Evolutionary conservation across 2,329 filamentous ascomycete species (phyloP).

Genomic region (Exophiala alcalophila): DNA sequence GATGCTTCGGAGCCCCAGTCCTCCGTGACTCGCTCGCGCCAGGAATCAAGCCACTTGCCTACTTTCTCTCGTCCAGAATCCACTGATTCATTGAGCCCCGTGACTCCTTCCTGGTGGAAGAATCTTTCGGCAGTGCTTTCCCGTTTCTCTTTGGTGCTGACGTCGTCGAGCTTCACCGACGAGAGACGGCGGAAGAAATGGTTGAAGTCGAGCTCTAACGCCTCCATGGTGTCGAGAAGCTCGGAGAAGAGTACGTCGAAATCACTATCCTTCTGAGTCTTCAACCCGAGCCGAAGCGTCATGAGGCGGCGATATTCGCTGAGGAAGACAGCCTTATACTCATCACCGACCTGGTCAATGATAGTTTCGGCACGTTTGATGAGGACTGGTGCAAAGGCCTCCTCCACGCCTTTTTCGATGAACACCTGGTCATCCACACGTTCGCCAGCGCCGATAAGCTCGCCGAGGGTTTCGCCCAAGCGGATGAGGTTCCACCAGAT

Average conservation of each 20-base stretch:
- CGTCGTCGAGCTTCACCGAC: conserved; percentile 57
- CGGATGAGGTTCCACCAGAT: conserved; percentile 99
- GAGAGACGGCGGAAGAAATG: conserved; percentile 85
- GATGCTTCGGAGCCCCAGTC: conserved; percentile 62
- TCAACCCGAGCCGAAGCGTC: conserved; percentile 73
- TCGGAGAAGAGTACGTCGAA: conserved; percentile 81
- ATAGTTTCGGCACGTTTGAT: conserved; percentile 77
- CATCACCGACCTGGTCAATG: conserved; percentile 76
- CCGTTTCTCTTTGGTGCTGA: conserved; percentile 64
- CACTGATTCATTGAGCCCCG: conserved; percentile 57
- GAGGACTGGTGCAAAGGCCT: conserved; percentile 67
- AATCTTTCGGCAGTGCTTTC: conserved; percentile 67
- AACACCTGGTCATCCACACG: conserved; percentile 71
- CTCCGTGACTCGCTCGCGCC: conserved; percentile 67
- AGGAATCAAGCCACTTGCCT: conserved; percentile 76
- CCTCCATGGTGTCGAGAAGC: conserved; percentile 75
- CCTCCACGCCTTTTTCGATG: conserved; percentile 65
- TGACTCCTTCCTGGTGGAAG: conserved; percentile 72
- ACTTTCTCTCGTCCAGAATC: conserved; percentile 65
- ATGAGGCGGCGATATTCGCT: conserved; percentile 87
- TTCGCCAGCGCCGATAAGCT: conserved; percentile 75
- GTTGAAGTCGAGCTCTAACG: conserved; percentile 84
- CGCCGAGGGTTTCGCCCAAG: conserved; percentile 82
- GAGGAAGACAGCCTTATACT: conserved; percentile 84
- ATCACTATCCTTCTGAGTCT: conserved; percentile 65